phyloP scores from a whole-genome alignment of 2,329 filamentous ascomycete species.

The Orbilia brochopaga region DNA sequence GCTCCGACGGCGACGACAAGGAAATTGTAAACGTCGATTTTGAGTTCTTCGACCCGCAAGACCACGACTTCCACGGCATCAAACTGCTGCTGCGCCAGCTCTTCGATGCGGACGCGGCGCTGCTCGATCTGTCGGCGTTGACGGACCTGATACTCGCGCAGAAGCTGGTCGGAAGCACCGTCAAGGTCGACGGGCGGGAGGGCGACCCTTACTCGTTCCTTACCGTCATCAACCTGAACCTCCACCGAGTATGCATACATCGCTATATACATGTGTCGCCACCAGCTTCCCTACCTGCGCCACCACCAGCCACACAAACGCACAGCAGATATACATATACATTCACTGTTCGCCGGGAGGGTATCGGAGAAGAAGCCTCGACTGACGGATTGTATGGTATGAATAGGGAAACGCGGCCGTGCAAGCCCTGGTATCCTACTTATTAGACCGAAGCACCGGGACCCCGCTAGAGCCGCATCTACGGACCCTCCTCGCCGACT shows the following conservation, averaged over 20 bases:
- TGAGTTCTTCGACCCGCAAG: constrained; percentile 96
- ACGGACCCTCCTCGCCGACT: constrained; percentile 57
- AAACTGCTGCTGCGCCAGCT: constrained; percentile 90
- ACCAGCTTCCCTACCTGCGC: too few relatives aligned
- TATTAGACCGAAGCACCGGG: constrained; percentile 63
- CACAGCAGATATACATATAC: not conserved
- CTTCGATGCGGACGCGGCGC: constrained; percentile 81
- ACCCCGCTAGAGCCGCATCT: constrained; percentile 54
- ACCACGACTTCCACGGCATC: constrained; percentile 91
- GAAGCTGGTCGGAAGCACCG: constrained; percentile 85
- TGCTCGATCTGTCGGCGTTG: constrained; percentile 86
- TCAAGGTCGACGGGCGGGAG: constrained; percentile 95
- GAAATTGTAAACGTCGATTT: constrained; percentile 81
- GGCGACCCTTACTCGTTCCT: constrained; percentile 61
- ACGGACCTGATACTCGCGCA: constrained; percentile 87
- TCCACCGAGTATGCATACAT: constrained; percentile 66
- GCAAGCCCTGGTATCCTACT: constrained; percentile 62
- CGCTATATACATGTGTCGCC: too few relatives aligned
- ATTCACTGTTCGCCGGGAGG: too few relatives aligned
- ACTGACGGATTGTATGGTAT: too few relatives aligned
- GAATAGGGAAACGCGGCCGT: constrained; percentile 63
- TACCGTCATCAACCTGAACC: constrained; percentile 73
- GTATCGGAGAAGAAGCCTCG: too few relatives aligned
- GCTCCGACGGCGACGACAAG: not conserved
- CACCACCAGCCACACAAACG: not conserved